phyloP scores from a whole-genome alignment of 768 basidiomycete species.

The Phlegmacium glaucopus region DNA sequence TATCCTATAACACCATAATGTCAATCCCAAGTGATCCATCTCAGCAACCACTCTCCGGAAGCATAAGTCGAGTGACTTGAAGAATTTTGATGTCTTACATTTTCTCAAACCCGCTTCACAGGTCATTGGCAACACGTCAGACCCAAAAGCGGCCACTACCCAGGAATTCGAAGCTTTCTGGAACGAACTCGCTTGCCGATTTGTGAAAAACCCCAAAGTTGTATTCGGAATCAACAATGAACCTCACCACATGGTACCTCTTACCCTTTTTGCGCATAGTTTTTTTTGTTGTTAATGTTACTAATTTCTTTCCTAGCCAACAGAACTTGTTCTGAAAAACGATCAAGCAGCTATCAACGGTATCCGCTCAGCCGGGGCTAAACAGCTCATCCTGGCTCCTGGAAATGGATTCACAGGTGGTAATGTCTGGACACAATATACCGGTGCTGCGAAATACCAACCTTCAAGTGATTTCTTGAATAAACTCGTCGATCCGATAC shows the following conservation, averaged over 20 bases:
- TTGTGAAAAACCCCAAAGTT: slow-evolving; percentile 37
- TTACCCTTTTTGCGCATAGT: background rate
- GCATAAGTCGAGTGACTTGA: too few relatives aligned
- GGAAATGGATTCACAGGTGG: slow-evolving; percentile 47
- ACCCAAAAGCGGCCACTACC: slow-evolving; percentile 42
- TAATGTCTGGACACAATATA: slow-evolving; percentile 38
- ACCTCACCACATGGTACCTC: slow-evolving; percentile 41
- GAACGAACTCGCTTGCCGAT: slow-evolving; percentile 38
- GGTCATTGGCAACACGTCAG: slow-evolving; percentile 43
- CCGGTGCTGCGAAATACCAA: slow-evolving; percentile 26
- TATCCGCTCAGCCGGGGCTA: slow-evolving; percentile 36
- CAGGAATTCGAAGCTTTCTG: slow-evolving; percentile 41
- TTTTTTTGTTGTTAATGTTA: too few relatives aligned
- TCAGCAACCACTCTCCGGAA: slow-evolving; percentile 38
- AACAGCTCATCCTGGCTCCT: slow-evolving; percentile 42
- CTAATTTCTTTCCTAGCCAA: slow-evolving; percentile 25
- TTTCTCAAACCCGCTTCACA: too few relatives aligned
- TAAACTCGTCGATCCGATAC: slow-evolving; percentile 35
- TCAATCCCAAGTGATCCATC: slow-evolving; percentile 37
- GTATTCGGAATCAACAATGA: slow-evolving; percentile 49
- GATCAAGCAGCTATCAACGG: slow-evolving; percentile 44
- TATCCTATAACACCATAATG: background rate
- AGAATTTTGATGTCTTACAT: too few relatives aligned
- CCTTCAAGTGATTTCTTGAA: slow-evolving; percentile 43
- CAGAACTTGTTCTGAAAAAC: slow-evolving; percentile 37